Conservation (phyloP, 495 filamentous ascomycete species). For the Hyaloscypha hepaticicola region DNA sequence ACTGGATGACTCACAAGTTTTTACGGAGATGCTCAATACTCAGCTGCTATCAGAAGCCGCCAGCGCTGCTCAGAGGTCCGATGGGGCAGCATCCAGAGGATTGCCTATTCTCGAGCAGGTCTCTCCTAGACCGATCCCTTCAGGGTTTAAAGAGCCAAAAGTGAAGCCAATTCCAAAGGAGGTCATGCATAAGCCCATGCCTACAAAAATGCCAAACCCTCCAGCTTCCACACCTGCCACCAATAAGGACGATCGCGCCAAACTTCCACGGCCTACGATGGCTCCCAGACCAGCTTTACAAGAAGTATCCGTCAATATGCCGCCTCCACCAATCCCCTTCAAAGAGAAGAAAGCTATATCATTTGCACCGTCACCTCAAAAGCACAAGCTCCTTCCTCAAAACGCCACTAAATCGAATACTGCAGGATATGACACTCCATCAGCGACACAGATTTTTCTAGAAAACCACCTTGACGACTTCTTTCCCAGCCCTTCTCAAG, state of each 20-base stretch:
- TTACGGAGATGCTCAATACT: slow-evolving; percentile 15
- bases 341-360: slow-evolving; percentile 15
- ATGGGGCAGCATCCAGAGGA: neutral
- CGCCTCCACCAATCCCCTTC: slow-evolving; percentile 10
- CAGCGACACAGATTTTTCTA: slow-evolving; percentile 46
- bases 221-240: neutral
- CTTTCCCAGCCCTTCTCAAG: slow-evolving; percentile 49
- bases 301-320: slow-evolving; percentile 18
- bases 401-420: neutral
- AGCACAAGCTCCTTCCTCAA: neutral
- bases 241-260: neutral
- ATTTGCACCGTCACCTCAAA: slow-evolving; percentile 9
- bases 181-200: neutral
- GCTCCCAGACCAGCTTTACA: slow-evolving; percentile 11
- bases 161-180: neutral
- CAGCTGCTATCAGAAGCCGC: slow-evolving; percentile 23
- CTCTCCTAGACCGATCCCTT: neutral
- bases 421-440: slow-evolving; percentile 20
- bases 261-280: neutral
- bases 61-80: slow-evolving; percentile 13
- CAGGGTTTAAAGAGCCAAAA: neutral
- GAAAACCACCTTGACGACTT: slow-evolving; percentile 46
- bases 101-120: neutral
- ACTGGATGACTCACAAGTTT: slow-evolving; percentile 3
- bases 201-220: neutral